Evolutionary conservation across 257 asterid species (phyloP), one percentile per base, ranked within the genome.

Genomic region (Primulina tabacum): DNA sequence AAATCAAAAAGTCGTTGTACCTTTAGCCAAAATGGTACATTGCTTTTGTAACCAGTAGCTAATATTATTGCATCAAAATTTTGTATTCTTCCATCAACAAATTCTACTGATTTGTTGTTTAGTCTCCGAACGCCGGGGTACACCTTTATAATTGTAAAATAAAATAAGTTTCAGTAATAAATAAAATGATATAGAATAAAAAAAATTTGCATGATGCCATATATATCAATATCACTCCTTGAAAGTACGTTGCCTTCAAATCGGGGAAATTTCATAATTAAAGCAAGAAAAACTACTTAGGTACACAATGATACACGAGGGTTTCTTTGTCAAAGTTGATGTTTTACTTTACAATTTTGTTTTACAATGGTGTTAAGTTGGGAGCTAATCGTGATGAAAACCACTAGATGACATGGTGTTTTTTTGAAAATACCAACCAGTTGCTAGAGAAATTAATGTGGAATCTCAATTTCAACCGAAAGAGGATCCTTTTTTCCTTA

Each of bases 31-130:
- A 68, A 66, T 52, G 80, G 76, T 43, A 76, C 80, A 60, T 76
- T 76, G 76, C 80, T 76, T 76, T 66, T 71, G 71, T 76, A 76
- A 28, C 81, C 81, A 35, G 81, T 77, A 38, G 81, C 81, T 9
- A 77, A 47, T 68, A 77, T 77, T 62, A 77, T 77, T 26, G 81
- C 77, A 77, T 67, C 81, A 72, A 55, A 77, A 9, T 62, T 53
- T 61, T 77, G 68, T 7, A 26, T 68, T 67, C 40, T 37, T 18
- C 77, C 81, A 61, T 77, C 73, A 33, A 34, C 67, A 67, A 77
- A 77, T 38, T 72, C 76, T 34, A 76, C 80, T 17, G 38, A 65
- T 7, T 50, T 64, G 35, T 55, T 30, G 24, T 21, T 35, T 32
- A 67, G 33, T 72, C 70, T 61, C 62, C 26, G 68, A 58, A 77